Evolutionary conservation across 257 asterid species (phyloP), one percentile per base, ranked within the genome.

Genomic region (Cordia subcordata): DNA sequence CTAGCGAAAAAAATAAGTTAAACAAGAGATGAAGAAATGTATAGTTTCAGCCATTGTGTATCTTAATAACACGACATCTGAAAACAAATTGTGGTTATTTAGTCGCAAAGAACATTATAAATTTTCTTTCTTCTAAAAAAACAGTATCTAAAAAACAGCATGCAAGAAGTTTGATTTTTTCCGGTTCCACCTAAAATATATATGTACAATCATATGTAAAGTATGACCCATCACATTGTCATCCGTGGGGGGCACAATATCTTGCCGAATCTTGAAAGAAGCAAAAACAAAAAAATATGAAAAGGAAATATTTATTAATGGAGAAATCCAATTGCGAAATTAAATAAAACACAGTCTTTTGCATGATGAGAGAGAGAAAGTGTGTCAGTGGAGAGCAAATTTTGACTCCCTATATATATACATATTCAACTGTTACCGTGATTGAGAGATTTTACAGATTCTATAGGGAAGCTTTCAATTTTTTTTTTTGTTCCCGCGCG

Each of bases 341-440:
- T 49, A 12, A 35, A 62, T 19, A 47, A 37, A 60, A 59, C 72
- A 62, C 65, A 57, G 70, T 69, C 47, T 63, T 53, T 68, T 64
- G 71, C 64, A 76, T 70, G 69, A 75, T 79, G 60, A 66, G 81
- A 72, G 77, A 79, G 86, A 79, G 85, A 82, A 53, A 66, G n/a
- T 37, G 45, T 33, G 57, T 0, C 27, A 62, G 15, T 42, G 47
- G 55, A 17, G 53, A 62, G 61, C 14, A 58, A 13, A 37, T 8
- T 20, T n/a, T 8, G 15, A 42, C 15, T 42, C 47, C 10, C 10
- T 12, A 2, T 14, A 42, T 10, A 10, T 42, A n/a, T n/a, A n/a
- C n/a, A n/a, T 42, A 11, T 10, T 1, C 47, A 3, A 42, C 10
- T 42, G 4, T 42, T 1, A 10, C 15, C 10, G 12, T 42, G 14